phyloP scores from a whole-genome alignment of 2,329 filamentous ascomycete species.

The Fusarium nisikadoi region DNA sequence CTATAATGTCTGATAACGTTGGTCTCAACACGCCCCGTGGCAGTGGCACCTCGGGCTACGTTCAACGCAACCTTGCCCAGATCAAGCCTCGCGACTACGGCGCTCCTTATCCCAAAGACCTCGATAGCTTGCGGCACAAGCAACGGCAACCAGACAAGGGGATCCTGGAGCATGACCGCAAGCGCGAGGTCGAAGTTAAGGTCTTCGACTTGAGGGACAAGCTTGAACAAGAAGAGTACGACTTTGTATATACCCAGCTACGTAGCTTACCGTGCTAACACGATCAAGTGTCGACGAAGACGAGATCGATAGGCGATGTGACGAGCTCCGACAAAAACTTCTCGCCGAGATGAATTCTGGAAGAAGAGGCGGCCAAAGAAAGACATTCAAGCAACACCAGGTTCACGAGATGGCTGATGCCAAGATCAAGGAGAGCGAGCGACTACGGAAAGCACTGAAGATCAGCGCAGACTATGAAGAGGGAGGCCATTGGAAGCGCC shows the following conservation, averaged over 20 bases:
- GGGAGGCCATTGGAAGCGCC: conserved; percentile 84
- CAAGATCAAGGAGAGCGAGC: conserved; percentile 95
- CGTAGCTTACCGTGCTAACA: conserved; percentile 8
- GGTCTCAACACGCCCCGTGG: conserved; percentile 94
- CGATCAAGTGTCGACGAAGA: conserved; percentile 79
- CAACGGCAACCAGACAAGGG: conserved; percentile 89
- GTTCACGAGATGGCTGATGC: conserved; percentile 96
- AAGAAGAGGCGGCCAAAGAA: conserved; percentile 51
- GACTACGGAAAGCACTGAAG: conserved; percentile 84
- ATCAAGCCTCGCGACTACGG: conserved; percentile 84
- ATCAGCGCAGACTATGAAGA: conserved; percentile 89
- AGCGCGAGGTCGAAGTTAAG: conserved; percentile 90
- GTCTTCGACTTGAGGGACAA: conserved; percentile 90
- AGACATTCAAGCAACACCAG: conserved; percentile 85
- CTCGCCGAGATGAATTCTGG: conserved; percentile 52
- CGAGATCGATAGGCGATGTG: conserved; percentile 78
- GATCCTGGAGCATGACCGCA: conserved; percentile 93
- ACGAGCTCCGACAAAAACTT: conserved; percentile 55
- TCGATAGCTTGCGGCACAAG: conserved; percentile 75
- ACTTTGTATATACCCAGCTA: not conserved
- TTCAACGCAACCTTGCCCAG: conserved; percentile 93
- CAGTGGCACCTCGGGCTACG: conserved; percentile 95
- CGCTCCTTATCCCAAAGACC: conserved; percentile 79
- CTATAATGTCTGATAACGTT: conserved; percentile 91
- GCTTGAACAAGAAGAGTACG: conserved; percentile 88